phyloP scores from a whole-genome alignment of 1,284 basidiomycete species.

The Abortiporus biennis region DNA sequence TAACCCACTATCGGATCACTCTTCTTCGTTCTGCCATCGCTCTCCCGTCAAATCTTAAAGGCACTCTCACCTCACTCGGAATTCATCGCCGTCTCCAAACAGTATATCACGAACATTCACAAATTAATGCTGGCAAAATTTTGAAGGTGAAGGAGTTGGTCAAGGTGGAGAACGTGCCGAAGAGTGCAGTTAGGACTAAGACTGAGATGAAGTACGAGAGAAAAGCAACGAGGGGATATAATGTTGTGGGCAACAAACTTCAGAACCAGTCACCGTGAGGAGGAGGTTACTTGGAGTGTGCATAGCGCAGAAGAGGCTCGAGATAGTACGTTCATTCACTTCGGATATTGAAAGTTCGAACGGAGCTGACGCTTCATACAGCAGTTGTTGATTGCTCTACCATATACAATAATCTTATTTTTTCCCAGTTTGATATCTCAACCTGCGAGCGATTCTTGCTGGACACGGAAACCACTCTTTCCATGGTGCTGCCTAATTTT shows the following conservation, averaged over 20 bases:
- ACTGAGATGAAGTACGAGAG: constrained; percentile 59
- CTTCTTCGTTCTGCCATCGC: constrained; percentile 79
- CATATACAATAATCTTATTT: too few species aligned
- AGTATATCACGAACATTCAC: constrained; percentile 70
- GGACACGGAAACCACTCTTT: too few species aligned
- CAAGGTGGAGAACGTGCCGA: constrained; percentile 78
- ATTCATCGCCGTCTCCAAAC: constrained; percentile 77
- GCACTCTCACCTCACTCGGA: constrained; percentile 71
- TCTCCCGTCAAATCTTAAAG: constrained; percentile 64
- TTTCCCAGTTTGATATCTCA: too few species aligned
- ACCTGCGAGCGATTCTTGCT: too few species aligned
- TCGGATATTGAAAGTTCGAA: too few species aligned
- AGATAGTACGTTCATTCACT: too few species aligned
- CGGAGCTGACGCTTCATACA: too few species aligned
- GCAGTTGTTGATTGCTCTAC: too few species aligned
- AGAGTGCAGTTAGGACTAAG: constrained; percentile 56
- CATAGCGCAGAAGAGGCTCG: too few species aligned
- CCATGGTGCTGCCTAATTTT: too few species aligned
- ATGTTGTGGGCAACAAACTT: constrained; percentile 32
- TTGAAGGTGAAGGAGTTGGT: constrained; percentile 81
- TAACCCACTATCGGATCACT: constrained; percentile 81
- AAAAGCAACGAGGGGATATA: constrained; percentile 59
- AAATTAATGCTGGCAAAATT: constrained; percentile 78
- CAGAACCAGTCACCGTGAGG: too few species aligned
- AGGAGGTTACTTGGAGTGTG: too few species aligned